A percentile compares a stretch with the other conserved stretches of the same genome.
These are phyloP conservation scores for Debaryomycetaceae sp. DNA, from an alignment of 1,139 yeast genomes.

Conservation along the genomic window DNA sequence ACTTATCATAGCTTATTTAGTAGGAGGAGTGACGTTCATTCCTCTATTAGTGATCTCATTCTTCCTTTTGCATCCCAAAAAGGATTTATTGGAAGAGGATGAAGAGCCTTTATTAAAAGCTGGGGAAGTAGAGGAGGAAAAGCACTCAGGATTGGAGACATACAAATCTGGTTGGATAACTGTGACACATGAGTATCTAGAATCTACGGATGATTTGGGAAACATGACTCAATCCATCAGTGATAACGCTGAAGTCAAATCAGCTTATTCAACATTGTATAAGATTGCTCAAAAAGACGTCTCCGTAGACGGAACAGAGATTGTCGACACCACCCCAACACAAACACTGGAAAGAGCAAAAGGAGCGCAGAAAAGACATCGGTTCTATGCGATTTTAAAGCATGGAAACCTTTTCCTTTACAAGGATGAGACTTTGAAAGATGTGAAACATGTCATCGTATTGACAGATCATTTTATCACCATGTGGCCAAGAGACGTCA, in stretches of 20 bases:
- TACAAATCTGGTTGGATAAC: constrained; percentile 77
- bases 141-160: constrained; percentile 60
- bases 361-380: constrained; percentile 46
- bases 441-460: constrained; percentile 78
- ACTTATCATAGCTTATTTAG: constrained; percentile 33
- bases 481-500: constrained; percentile 78
- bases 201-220: constrained; percentile 36
- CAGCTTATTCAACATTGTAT: constrained; percentile 60
- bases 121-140: constrained; percentile 59
- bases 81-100: constrained; percentile 9
- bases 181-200: constrained; percentile 73
- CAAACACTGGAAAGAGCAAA: constrained; percentile 7
- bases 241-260: constrained; percentile 42
- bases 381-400: constrained; percentile 65
- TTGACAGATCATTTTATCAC: constrained; percentile 66
- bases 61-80: constrained; percentile 34
- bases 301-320: constrained; percentile 2
- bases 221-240: constrained; percentile 33
- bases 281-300: constrained; percentile 46
- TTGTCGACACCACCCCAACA: constrained; percentile 2
- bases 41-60: constrained; percentile 49
- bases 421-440: constrained; percentile 61
- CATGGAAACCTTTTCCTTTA: constrained; percentile 87
- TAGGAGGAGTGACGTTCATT: constrained; percentile 80
- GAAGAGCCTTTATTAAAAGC: constrained; percentile 42